Evolutionary conservation across 805 yeast genomes (phyloP), one percentile per base, ranked within the genome.

Genomic region (Jamesozyma jinghongensis): DNA sequence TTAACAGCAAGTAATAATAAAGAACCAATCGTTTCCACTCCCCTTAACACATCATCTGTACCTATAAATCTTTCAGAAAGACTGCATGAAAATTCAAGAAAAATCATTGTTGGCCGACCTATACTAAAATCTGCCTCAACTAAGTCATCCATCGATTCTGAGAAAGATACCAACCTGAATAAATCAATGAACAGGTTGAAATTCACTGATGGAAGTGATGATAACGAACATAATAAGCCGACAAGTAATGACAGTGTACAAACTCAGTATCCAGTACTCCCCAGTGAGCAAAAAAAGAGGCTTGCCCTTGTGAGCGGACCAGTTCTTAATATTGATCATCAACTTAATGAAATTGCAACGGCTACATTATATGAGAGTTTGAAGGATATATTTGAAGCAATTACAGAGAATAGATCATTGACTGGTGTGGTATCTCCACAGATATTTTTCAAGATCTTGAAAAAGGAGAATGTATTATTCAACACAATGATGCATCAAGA

Each of bases 401-500:
- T 88, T 71, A 69, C 75, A 8, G 96, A 86, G 59, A 75, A 79
- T 56, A 62, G 63, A 33, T 71, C 82, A 3, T 67, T 72, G 16
- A 77, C 74, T 1, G 97, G 97, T 4, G 86, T 92, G 2, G 87
- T 86, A 0, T 82, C 95, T 1, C 96, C 97, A 0, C 65, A 69
- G 20, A 71, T 74, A 48, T 73, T 92, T 40, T 75, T 92, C 33
- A 81, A 77, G 34, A 80, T 81, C 38, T 66, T 90, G 39, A 90
- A 86, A 58, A 74, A 73, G 41, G 88, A 85, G 47, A 92, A 90
- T 60, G 86, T 80, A 51, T 67, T 90, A 52, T 90, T 92, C 61
- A 69, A 95, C 47, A 81, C 85, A 43, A 79, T 85, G 36, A 88
- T 86, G 95, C 98, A 90, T 60, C 98, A 90, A 57, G 98, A 90